A percentile compares a stretch with the other conserved stretches of the same genome.
phyloP scores from a whole-genome alignment of 345 rosid genomes.

The Capsella bursapastoris region DNA sequence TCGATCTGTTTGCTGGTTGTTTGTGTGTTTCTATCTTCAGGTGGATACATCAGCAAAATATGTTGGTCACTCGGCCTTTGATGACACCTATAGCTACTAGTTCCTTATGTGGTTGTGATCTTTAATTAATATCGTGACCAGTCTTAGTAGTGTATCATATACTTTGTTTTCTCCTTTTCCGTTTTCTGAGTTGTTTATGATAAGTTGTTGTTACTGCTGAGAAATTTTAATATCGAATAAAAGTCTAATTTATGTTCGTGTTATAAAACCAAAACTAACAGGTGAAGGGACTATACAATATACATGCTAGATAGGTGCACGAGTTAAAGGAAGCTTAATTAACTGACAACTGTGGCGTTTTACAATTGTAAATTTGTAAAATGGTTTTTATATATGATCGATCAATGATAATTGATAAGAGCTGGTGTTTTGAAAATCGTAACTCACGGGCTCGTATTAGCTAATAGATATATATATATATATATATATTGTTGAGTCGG shows the following conservation, averaged over 20 bases:
- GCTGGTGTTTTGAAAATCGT: no score
- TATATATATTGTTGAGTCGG: no score
- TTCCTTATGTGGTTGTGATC: neutral
- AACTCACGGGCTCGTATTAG: no score
- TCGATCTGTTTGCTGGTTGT: neutral
- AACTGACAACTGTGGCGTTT: no score
- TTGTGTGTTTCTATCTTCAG: conserved; percentile 14
- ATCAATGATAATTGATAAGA: no score
- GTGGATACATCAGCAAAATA: conserved; percentile 44
- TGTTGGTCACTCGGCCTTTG: conserved; percentile 41
- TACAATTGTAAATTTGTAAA: no score
- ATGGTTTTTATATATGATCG: no score
- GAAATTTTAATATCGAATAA: conserved; percentile 7
- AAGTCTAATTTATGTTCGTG: neutral
- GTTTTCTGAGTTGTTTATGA: neutral
- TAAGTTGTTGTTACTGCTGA: conserved; percentile 9
- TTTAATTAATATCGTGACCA: neutral
- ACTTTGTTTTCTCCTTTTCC: neutral
- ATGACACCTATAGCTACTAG: conserved; percentile 43
- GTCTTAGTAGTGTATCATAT: neutral
- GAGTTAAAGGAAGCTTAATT: no score
- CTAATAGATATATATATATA: no score
- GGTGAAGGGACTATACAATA: no score
- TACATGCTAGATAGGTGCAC: no score
- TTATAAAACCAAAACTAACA: no score